These are phyloP conservation scores for Cubamyces lactineus DNA, from an alignment of 768 basidiomycete species.

Conservation along the genomic window DNA sequence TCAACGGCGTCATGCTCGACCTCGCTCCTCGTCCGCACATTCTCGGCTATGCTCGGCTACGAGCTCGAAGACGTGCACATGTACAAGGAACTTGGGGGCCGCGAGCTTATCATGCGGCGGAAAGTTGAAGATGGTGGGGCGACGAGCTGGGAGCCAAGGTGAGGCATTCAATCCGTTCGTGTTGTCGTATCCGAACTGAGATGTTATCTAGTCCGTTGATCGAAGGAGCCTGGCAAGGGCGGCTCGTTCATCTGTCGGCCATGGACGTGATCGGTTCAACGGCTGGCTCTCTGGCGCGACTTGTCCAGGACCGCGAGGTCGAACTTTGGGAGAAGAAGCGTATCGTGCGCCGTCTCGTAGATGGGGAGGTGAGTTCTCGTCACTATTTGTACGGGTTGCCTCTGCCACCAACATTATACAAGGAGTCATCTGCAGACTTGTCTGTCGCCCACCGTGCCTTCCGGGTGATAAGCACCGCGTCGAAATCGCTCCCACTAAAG, in stretches of 20 bases:
- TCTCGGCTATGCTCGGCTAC: constrained; percentile 62
- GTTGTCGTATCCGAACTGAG: background rate
- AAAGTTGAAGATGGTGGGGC: constrained; percentile 60
- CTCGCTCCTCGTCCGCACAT: constrained; percentile 55
- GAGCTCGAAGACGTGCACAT: constrained; percentile 61
- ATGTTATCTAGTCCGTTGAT: constrained; percentile 47
- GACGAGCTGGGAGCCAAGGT: constrained; percentile 61
- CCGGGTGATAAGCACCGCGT: constrained; percentile 63
- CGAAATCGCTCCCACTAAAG: constrained; percentile 64
- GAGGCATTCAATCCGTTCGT: background rate
- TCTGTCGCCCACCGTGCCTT: constrained; percentile 59
- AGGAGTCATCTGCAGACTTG: constrained; percentile 42
- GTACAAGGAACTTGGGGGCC: constrained; percentile 70
- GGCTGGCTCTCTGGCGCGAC: constrained; percentile 60
- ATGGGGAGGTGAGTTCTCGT: constrained; percentile 46
- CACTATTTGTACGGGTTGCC: background rate
- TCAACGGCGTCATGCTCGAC: constrained; percentile 67
- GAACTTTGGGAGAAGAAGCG: constrained; percentile 69
- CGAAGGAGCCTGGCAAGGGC: constrained; percentile 60
- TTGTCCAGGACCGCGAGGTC: constrained; percentile 62
- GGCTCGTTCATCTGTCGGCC: constrained; percentile 60
- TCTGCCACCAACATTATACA: background rate
- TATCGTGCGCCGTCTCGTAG: constrained; percentile 52
- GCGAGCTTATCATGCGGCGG: constrained; percentile 66
- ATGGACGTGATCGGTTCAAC: constrained; percentile 69